Conservation (phyloP, 768 basidiomycete genomes). For the Gloeopeniophorella convolvens region DNA sequence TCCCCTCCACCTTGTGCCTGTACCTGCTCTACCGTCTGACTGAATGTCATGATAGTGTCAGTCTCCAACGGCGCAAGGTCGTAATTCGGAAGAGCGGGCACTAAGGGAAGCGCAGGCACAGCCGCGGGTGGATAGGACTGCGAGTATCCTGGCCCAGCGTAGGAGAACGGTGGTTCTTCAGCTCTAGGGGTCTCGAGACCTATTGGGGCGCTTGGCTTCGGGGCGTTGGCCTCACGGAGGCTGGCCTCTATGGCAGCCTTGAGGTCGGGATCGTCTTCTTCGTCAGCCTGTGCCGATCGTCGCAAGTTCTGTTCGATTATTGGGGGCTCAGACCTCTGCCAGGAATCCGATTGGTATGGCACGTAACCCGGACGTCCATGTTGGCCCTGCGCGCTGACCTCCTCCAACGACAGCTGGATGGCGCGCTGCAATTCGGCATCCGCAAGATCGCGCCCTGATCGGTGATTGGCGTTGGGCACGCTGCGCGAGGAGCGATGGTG, state of each 20-base stretch:
- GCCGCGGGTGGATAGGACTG: slow-evolving; percentile 40
- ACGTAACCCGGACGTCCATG: slow-evolving; percentile 56
- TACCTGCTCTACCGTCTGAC: slow-evolving; percentile 82
- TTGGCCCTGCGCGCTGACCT: slow-evolving; percentile 46
- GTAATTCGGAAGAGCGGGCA: slow-evolving; percentile 60
- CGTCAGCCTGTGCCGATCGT: slow-evolving; percentile 34
- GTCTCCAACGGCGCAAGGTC: slow-evolving; percentile 79
- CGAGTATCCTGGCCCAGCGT: slow-evolving; percentile 33
- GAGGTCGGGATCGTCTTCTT: slow-evolving; percentile 90
- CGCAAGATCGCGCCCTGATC: slow-evolving; percentile 51
- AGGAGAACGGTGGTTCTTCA: slow-evolving; percentile 36
- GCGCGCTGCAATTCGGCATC: slow-evolving; percentile 92
- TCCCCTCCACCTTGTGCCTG: slow-evolving; percentile 72
- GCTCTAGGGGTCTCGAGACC: slow-evolving; percentile 45
- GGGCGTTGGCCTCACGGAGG: slow-evolving; percentile 75
- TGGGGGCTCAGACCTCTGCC: slow-evolving; percentile 67
- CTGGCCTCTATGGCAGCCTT: slow-evolving; percentile 94
- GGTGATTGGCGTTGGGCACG: slow-evolving; percentile 47
- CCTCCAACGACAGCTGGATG: slow-evolving; percentile 84
- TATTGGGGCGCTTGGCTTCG: slow-evolving; percentile 71
- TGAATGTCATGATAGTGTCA: slow-evolving; percentile 85
- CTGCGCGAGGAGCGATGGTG: slow-evolving; percentile 50
- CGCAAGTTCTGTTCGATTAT: slow-evolving; percentile 35
- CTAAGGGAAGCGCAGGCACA: slow-evolving; percentile 34
- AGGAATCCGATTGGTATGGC: slow-evolving; percentile 52